Conservation (phyloP, 176 grass and related monocot genomes). For the Oryza nivara region DNA sequence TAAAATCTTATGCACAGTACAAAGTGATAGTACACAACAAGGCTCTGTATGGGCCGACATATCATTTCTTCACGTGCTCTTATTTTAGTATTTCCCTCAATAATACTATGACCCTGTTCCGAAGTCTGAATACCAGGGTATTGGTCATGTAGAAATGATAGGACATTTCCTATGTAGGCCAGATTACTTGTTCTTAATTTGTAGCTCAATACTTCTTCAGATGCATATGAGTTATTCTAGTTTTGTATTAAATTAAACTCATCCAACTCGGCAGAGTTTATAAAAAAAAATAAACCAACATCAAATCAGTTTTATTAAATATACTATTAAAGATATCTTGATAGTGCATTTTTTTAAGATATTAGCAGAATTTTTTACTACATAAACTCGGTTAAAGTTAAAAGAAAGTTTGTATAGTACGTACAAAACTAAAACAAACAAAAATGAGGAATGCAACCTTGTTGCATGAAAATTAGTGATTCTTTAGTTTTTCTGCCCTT, state of each 20-base stretch:
- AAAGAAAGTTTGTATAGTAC: too few species aligned
- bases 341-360: too few species aligned
- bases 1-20: not conserved
- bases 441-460: not conserved
- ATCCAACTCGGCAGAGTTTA: too few species aligned
- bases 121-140: not conserved
- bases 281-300: too few species aligned
- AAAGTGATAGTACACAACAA: not conserved
- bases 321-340: too few species aligned
- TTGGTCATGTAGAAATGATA: not conserved
- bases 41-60: not conserved
- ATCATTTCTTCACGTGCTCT: not conserved
- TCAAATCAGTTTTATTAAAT: too few species aligned
- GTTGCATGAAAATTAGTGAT: not conserved
- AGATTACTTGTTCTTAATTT: constrained; percentile 16
- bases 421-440: too few species aligned
- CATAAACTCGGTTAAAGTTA: too few species aligned
- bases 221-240: too few species aligned
- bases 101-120: not conserved
- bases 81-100: not conserved
- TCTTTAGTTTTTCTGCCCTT: not conserved
- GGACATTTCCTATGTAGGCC: not conserved
- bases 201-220: not conserved
- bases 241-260: too few species aligned
- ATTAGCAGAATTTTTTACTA: too few species aligned